A percentile compares a stretch with the other conserved stretches of the same genome.
phyloP scores from a whole-genome alignment of 352 stramenopile species.

The Phytophthora pinifolia region DNA sequence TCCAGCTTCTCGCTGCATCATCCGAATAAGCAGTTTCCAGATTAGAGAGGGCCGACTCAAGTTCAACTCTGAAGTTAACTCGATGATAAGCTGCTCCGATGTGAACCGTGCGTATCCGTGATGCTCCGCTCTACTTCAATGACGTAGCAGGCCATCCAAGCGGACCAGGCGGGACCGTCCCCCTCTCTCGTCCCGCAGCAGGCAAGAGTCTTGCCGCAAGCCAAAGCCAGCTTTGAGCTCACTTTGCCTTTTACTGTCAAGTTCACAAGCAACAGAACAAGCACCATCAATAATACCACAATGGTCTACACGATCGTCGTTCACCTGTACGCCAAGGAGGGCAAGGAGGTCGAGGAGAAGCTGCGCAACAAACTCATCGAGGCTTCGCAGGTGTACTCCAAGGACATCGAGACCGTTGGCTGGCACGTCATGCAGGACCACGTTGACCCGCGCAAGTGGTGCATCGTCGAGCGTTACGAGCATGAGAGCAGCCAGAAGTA shows the following conservation, averaged over 20 bases:
- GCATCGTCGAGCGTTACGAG: constrained; percentile 40
- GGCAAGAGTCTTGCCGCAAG: too few relatives aligned
- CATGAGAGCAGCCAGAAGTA: constrained; percentile 35
- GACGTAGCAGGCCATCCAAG: constrained; percentile 23
- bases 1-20: too few relatives aligned
- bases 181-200: too few relatives aligned
- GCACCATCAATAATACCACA: constrained; percentile 1
- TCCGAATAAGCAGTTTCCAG: not conserved
- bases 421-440: constrained; percentile 41
- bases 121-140: constrained; percentile 21
- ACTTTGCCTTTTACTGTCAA: constrained; percentile 32
- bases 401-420: constrained; percentile 30
- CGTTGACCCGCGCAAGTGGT: constrained; percentile 34
- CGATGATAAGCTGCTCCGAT: constrained; percentile 3
- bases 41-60: constrained; percentile 7
- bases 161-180: too few relatives aligned
- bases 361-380: constrained; percentile 39
- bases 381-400: constrained; percentile 36
- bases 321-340: constrained; percentile 38
- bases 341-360: constrained; percentile 41
- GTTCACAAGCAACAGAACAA: constrained; percentile 9
- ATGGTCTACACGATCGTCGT: constrained; percentile 42
- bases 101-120: constrained; percentile 26
- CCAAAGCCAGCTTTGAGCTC: too few relatives aligned
- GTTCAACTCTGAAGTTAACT: constrained; percentile 32